Evolutionary conservation across 352 stramenopile species (phyloP), one percentile per base, ranked within the genome.

Genomic region (Phytophthora brassicae): DNA sequence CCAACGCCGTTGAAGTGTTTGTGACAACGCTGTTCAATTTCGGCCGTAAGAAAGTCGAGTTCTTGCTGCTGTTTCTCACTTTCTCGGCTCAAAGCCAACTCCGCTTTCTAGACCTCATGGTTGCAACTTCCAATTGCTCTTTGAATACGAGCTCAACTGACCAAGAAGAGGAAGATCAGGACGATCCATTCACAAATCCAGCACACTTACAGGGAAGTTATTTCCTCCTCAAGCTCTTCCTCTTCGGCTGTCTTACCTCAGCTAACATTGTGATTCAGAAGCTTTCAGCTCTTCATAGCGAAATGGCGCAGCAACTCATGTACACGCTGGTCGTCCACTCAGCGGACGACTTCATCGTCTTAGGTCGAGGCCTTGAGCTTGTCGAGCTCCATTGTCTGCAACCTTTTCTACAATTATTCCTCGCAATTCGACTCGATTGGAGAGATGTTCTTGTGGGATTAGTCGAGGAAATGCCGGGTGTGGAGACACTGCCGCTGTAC

Each of bases 151-250:
- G 55, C 3, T 16, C 17, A 8, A 14, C 17, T 6, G 11, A 17
- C 2, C 28, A 26, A n/a, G 36, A 54, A 45, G 56, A 68, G 12
- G 50, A 75, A 33, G 44, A 47, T 19, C 38, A 24, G 6, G 60
- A 58, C 0, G 58, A 66, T 14, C 36, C 49, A 2, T 66, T 62
- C 31, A 28, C 58, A 17, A 23, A 46, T 14, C 29, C 44, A 16
- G 14, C 8, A 14, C 55, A 42, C 17, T 28, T 56, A 4, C 12
- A 23, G 52, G 23, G 42, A n/a, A 67, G 49, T 7, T 22, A 39
- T 23, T 60, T 75, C 28, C 55, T 88, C 1, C 72, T 88, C 19
- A 70, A 75, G n/a, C 61, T 90, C 8, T 71, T 90, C 28, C 54
- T 89, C 2, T 65, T 77, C 17, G 65, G 66, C 11, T 57, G 60